These are phyloP conservation scores for Cryptosporidium sp. DNA, from an alignment of 169 alveolate species.

Conservation along the genomic window DNA sequence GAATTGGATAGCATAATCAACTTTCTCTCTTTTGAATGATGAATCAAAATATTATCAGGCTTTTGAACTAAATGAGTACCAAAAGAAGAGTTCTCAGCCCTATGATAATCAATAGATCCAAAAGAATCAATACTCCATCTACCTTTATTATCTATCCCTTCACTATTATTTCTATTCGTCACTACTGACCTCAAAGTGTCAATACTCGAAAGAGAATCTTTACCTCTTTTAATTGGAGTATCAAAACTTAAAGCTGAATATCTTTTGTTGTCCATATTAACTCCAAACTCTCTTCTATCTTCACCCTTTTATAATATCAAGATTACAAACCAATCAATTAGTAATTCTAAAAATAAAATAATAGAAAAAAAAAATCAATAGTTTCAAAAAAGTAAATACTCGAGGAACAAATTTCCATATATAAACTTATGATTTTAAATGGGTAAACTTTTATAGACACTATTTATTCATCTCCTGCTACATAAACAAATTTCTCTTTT, in stretches of 20 bases:
- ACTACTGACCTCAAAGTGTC: not conserved
- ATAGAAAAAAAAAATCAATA: too few species aligned
- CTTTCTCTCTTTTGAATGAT: slow-evolving; percentile 2
- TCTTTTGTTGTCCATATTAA: too few species aligned
- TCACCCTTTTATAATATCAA: not conserved
- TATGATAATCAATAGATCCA: not conserved
- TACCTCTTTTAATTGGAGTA: not conserved
- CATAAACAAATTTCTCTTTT: not conserved
- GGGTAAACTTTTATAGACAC: not conserved
- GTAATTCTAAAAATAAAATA: too few species aligned
- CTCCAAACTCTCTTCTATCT: too few species aligned
- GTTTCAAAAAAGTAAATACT: not conserved
- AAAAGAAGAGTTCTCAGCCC: not conserved
- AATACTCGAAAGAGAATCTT: not conserved
- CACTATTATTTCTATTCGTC: not conserved
- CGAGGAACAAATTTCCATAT: not conserved
- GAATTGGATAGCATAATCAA: slow-evolving; percentile 15
- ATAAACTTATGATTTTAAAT: not conserved
- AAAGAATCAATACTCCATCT: not conserved
- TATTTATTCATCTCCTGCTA: slow-evolving; percentile 22
- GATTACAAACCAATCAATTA: not conserved
- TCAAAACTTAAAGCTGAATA: not conserved
- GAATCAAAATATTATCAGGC: not conserved
- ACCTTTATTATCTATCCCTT: not conserved
- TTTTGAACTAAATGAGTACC: not conserved